Conservation (phyloP, 371 early-diverging fungal genomes). For the Nosema muscidifuracis region DNA sequence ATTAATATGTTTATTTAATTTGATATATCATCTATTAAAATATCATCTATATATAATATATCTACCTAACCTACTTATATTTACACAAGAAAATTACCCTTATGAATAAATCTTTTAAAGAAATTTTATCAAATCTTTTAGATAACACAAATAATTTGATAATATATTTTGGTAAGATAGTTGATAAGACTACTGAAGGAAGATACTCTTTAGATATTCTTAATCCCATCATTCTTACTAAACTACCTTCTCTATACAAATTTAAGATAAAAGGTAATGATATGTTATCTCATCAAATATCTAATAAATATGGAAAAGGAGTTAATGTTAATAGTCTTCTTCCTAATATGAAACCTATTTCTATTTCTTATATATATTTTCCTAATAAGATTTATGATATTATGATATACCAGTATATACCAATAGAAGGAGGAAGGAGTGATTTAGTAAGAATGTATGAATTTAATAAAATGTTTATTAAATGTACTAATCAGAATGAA, state of each 20-base stretch:
- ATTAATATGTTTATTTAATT: no score
- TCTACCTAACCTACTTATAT: no score
- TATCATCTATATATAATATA: no score
- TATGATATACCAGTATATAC: background rate
- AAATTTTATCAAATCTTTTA: background rate
- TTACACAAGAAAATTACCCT: no score
- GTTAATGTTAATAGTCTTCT: background rate
- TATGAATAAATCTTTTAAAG: background rate
- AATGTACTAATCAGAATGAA: no score
- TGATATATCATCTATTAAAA: no score
- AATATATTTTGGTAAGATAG: conserved; percentile 25
- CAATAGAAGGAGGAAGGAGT: background rate
- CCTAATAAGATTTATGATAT: conserved; percentile 33
- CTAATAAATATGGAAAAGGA: background rate
- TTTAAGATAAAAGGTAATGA: conserved; percentile 15
- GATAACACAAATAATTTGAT: background rate
- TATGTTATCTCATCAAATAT: background rate
- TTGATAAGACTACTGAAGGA: conserved; percentile 8
- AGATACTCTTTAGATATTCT: conserved; percentile 1
- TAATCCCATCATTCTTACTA: conserved; percentile 24
- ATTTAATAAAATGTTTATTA: no score
- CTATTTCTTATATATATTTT: conserved; percentile 18
- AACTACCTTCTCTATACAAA: conserved; percentile 11
- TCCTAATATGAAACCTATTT: background rate
- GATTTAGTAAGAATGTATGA: no score